These are phyloP conservation scores for Bjerkandera adusta DNA, from an alignment of 1,284 basidiomycete genomes.

Conservation along the genomic window DNA sequence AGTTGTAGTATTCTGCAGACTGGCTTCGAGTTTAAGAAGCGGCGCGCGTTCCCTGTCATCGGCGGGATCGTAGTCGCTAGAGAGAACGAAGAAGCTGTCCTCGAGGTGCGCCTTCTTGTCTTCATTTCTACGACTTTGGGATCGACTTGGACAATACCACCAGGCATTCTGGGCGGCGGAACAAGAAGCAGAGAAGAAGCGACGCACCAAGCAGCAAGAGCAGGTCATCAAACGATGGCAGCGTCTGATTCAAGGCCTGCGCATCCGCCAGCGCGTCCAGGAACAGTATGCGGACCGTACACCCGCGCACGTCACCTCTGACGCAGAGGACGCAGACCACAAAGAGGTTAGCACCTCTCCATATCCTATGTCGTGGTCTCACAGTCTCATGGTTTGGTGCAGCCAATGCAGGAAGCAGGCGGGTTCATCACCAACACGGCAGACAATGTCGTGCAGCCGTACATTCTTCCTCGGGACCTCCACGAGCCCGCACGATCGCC, in stretches of 20 bases:
- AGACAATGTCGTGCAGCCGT: conserved; percentile 72
- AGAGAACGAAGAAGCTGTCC: conserved; percentile 74
- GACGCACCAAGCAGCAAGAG: conserved; percentile 75
- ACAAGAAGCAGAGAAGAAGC: conserved; percentile 75
- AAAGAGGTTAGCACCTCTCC: conserved; percentile 21
- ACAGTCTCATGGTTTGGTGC: background rate
- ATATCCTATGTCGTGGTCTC: conserved; percentile 4
- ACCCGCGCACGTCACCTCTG: conserved; percentile 11
- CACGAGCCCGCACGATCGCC: conserved; percentile 30
- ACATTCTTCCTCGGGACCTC: conserved; percentile 61
- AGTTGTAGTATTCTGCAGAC: conserved; percentile 44
- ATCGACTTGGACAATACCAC: too few species aligned
- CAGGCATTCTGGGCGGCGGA: conserved; percentile 87
- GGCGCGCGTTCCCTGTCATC: conserved; percentile 81
- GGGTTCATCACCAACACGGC: conserved; percentile 62
- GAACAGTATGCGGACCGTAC: conserved; percentile 65
- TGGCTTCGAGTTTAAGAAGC: conserved; percentile 95
- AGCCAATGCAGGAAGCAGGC: conserved; percentile 38
- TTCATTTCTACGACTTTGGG: background rate
- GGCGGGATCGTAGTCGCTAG: conserved; percentile 86
- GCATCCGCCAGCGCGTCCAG: conserved; percentile 80
- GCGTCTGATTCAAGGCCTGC: conserved; percentile 84
- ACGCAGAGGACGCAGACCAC: conserved; percentile 11
- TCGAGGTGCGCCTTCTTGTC: conserved; percentile 57
- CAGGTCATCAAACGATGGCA: conserved; percentile 88